Evolutionary conservation across 1,139 yeast species (phyloP).

Genomic region (Debaryomyces psychrophilus): DNA sequence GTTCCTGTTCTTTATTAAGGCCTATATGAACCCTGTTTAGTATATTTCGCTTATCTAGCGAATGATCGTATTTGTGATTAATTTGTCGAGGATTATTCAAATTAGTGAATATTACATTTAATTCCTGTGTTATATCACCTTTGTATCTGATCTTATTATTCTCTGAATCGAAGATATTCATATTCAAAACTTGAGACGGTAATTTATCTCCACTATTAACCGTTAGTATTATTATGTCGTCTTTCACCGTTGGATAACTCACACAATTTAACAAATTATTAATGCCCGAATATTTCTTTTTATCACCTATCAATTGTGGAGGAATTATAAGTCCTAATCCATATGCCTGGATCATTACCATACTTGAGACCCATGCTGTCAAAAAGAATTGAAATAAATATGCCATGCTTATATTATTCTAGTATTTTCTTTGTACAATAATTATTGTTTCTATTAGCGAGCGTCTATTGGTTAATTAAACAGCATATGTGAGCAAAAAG

Average conservation of each 20-base stretch:
- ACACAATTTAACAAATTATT: slow-evolving; percentile 39
- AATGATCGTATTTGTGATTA: slow-evolving; percentile 11
- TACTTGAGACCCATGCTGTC: neutral
- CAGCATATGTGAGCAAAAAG: neutral
- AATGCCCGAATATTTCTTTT: slow-evolving; percentile 28
- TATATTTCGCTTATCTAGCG: slow-evolving; percentile 16
- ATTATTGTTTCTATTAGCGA: neutral
- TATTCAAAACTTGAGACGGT: slow-evolving; percentile 39
- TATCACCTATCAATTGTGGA: slow-evolving; percentile 26
- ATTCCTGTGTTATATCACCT: slow-evolving; percentile 32
- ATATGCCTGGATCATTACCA: slow-evolving; percentile 2
- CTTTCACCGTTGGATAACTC: slow-evolving; percentile 40
- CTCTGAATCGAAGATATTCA: slow-evolving; percentile 43
- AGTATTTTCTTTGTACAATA: neutral
- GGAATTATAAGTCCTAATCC: slow-evolving; percentile 12
- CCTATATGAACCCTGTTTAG: slow-evolving; percentile 15
- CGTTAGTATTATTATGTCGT: slow-evolving; percentile 42
- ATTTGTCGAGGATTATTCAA: slow-evolving; percentile 32
- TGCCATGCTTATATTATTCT: neutral
- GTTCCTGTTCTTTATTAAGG: slow-evolving; percentile 9
- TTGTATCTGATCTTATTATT: slow-evolving; percentile 38
- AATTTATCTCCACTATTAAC: slow-evolving; percentile 34
- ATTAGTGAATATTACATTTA: slow-evolving; percentile 41
- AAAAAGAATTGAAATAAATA: neutral
- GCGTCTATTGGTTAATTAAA: neutral